Base-by-base conservation (phyloP, 2,329 filamentous ascomycete species). In the Nemania abortiva region DNA sequence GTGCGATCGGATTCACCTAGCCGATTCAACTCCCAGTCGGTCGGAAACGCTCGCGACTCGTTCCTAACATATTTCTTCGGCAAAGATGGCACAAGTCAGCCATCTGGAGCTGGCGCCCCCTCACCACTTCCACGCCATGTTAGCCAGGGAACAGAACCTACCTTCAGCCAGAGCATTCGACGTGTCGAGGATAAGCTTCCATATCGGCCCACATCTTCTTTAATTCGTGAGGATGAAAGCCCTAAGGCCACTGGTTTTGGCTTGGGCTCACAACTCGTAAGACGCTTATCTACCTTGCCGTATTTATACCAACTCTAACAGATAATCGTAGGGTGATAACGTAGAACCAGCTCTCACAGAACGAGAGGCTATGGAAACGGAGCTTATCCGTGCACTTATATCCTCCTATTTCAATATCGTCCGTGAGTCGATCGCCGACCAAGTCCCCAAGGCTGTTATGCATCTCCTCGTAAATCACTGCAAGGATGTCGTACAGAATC, bases 321-420 rank as follows among this genome's bases (percentile, higher is more conserved):
- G 63, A 31, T 39, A 18, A 60, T 13, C 61, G 56, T 73, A 90
- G 87, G 83, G 84, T 65, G 84, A 87, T 68, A 86, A 87, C 62
- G 89, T 91, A 70, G 94, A 97, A 78, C 94, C 94, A 39, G 94
- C 93, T 65, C 88, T 99, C 76, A 98, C 95, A 0, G 96, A 99
- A 74, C 93, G 96, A 61, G 96, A 99, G 83, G 92, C 94, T 53
- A 92, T 99, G 85, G 96, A 99, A 83, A 98, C 96, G 10, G 96
- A 99, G 82, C 90, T 99, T 49, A 99, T 99, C 79, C 92, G 95
- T 55, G 93, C 95, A 55, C 89, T 99, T 65, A 99, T 99, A 80
- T 97, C 93, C 37, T 98, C 95, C 1, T 99, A 99, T 85, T 99
- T 99, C 86, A 97, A 97, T 81, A 99, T 99, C 77, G 96, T 99